Percentiles rank a stretch among this genome's conserved stretches.
These are phyloP conservation scores for Penicillium freii DNA, from an alignment of 2,329 filamentous ascomycete genomes.

Conservation along the genomic window DNA sequence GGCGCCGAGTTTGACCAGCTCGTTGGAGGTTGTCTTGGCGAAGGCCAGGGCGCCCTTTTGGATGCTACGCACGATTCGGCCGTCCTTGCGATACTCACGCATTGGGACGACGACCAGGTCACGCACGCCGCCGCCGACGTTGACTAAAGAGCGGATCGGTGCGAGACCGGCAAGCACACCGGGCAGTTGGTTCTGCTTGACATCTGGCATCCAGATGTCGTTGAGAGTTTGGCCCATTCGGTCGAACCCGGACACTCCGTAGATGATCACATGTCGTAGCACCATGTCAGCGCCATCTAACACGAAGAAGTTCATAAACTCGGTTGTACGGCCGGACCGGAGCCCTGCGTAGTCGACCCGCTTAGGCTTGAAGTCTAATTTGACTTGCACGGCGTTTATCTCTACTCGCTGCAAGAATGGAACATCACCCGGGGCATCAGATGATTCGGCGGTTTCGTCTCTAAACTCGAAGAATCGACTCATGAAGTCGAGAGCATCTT, in stretches of 20 bases:
- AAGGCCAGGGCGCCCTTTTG: slow-evolving; percentile 88
- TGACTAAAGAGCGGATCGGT: slow-evolving; percentile 84
- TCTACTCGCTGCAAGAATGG: slow-evolving; percentile 90
- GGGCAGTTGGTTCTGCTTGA: slow-evolving; percentile 83
- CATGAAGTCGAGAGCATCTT: slow-evolving; percentile 95
- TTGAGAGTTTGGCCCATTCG: slow-evolving; percentile 85
- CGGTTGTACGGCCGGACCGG: slow-evolving; percentile 87
- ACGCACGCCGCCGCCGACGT: slow-evolving; percentile 81
- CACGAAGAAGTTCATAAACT: slow-evolving; percentile 98
- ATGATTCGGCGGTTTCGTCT: slow-evolving; percentile 60
- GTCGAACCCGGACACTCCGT: slow-evolving; percentile 88
- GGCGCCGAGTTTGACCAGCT: slow-evolving; percentile 89
- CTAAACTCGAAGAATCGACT: slow-evolving; percentile 98
- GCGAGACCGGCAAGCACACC: slow-evolving; percentile 85
- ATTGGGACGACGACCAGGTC: slow-evolving; percentile 88
- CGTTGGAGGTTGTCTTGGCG: slow-evolving; percentile 87
- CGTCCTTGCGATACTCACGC: slow-evolving; percentile 90
- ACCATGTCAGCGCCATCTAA: slow-evolving; percentile 85
- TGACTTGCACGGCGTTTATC: slow-evolving; percentile 77
- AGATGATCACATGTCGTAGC: slow-evolving; percentile 84
- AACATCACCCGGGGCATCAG: slow-evolving; percentile 64
- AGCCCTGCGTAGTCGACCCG: slow-evolving; percentile 93
- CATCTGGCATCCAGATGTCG: slow-evolving; percentile 94
- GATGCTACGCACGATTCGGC: slow-evolving; percentile 84
- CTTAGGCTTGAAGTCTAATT: slow-evolving; percentile 96